These are phyloP conservation scores for Lagenaria siceraria DNA, from an alignment of 306 rosid genomes.

Conservation along the genomic window DNA sequence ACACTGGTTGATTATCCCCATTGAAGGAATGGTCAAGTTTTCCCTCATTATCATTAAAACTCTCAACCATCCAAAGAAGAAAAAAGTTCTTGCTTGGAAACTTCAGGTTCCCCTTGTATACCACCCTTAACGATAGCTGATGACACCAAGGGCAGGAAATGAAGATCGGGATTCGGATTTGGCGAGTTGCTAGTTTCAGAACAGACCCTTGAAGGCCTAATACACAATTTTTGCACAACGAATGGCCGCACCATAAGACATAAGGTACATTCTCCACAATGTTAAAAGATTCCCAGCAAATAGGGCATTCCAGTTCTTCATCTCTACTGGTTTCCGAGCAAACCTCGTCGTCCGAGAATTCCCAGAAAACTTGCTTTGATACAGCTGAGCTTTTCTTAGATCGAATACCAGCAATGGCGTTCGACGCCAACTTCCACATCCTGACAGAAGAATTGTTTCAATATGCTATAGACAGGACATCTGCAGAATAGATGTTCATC, in stretches of 20 bases:
- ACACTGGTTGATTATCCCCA: conserved; percentile 37
- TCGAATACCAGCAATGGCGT: conserved; percentile 49
- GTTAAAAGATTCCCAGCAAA: conserved; percentile 89
- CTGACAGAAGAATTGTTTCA: conserved; percentile 1
- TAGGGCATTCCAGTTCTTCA: conserved; percentile 84
- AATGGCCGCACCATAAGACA: conserved; percentile 95
- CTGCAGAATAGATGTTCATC: neutral
- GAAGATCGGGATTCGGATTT: conserved; percentile 51
- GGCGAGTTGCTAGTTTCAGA: conserved; percentile 54
- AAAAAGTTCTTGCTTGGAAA: conserved; percentile 78
- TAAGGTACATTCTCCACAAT: conserved; percentile 91
- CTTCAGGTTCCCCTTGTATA: conserved; percentile 63
- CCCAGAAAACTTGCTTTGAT: conserved; percentile 34
- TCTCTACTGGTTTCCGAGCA: conserved; percentile 67
- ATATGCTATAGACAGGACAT: neutral
- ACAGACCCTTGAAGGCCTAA: conserved; percentile 86
- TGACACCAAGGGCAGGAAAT: conserved; percentile 93
- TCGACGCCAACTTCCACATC: conserved; percentile 81
- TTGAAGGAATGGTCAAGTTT: conserved; percentile 26
- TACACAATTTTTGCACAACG: conserved; percentile 76
- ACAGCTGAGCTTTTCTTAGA: conserved; percentile 39
- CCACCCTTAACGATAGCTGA: conserved; percentile 46
- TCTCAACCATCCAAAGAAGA: conserved; percentile 94
- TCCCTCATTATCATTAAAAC: conserved; percentile 63
- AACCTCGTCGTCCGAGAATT: conserved; percentile 74